Percentiles rank a stretch among this genome's conserved stretches.
Conservation (phyloP, 768 basidiomycete species). For the Pisolithus albus region DNA sequence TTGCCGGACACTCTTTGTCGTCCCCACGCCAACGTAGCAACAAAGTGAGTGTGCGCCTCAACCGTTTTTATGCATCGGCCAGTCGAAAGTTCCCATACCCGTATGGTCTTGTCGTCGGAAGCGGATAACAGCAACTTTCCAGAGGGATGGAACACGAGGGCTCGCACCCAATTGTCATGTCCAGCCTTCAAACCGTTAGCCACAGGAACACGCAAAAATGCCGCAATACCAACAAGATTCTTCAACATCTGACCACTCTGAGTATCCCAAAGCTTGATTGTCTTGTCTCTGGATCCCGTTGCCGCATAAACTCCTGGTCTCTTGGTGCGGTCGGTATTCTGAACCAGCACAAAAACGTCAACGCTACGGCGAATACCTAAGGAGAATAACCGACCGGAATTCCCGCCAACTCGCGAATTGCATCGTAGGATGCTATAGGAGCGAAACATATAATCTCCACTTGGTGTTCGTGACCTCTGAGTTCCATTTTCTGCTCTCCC, state of each 20-base stretch:
- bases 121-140: constrained; percentile 89
- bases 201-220: neutral
- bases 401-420: constrained; percentile 72
- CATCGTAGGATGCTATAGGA: constrained; percentile 64
- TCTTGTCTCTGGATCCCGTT: constrained; percentile 87
- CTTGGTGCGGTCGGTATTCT: constrained; percentile 48
- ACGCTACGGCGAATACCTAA: neutral
- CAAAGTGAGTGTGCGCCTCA: constrained; percentile 82
- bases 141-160: constrained; percentile 81
- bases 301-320: constrained; percentile 56
- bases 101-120: constrained; percentile 87
- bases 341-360: neutral
- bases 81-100: constrained; percentile 82
- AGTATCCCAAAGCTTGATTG: constrained; percentile 87
- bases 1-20: constrained; percentile 42
- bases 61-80: constrained; percentile 83
- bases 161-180: constrained; percentile 89
- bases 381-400: constrained; percentile 45
- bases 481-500: constrained; percentile 73
- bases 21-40: constrained; percentile 79
- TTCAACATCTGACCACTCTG: constrained; percentile 74
- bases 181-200: constrained; percentile 41
- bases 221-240: constrained; percentile 49
- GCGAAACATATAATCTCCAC: constrained; percentile 80
- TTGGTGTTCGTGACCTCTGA: constrained; percentile 84